These are phyloP conservation scores for Lentinula raphanica DNA, from an alignment of 768 basidiomycete genomes.

Conservation along the genomic window DNA sequence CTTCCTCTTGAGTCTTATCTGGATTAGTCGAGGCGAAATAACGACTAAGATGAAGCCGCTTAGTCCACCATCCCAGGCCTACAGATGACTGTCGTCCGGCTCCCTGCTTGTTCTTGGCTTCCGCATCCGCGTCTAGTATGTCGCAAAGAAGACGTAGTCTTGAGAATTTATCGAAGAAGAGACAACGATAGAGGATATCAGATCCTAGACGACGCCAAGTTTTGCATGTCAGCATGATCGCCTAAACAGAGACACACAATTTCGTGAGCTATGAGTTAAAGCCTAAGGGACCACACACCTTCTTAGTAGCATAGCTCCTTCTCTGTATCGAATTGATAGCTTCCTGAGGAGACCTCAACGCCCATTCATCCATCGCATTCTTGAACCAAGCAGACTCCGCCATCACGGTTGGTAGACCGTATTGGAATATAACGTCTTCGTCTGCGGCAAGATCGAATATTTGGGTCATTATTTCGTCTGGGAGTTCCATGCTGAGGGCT, in stretches of 20 bases:
- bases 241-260: slow-evolving; percentile 27
- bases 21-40: slow-evolving; percentile 34
- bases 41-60: slow-evolving; percentile 63
- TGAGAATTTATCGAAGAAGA: slow-evolving; percentile 60
- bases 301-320: slow-evolving; percentile 60
- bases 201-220: slow-evolving; percentile 56
- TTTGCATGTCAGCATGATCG: slow-evolving; percentile 64
- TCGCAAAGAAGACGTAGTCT: slow-evolving; percentile 47
- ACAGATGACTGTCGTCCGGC: not conserved
- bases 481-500: slow-evolving; percentile 32
- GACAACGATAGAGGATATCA: slow-evolving; percentile 63
- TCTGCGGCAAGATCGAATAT: slow-evolving; percentile 71
- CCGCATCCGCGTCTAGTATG: slow-evolving; percentile 46
- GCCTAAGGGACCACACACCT: slow-evolving; percentile 35
- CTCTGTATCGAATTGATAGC: slow-evolving; percentile 53
- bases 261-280: not conserved
- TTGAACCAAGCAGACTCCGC: slow-evolving; percentile 64
- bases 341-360: slow-evolving; percentile 55
- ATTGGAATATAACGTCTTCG: slow-evolving; percentile 63
- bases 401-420: slow-evolving; percentile 56
- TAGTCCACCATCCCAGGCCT: slow-evolving; percentile 58
- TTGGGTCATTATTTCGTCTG: slow-evolving; percentile 63
- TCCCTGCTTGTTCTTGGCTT: not conserved
- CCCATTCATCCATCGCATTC: slow-evolving; percentile 43
- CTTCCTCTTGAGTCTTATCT: slow-evolving; percentile 37